Evolutionary conservation across 163 green algal species (phyloP), one percentile per base, ranked within the genome.

Genomic region (Botryococcus braunii): DNA sequence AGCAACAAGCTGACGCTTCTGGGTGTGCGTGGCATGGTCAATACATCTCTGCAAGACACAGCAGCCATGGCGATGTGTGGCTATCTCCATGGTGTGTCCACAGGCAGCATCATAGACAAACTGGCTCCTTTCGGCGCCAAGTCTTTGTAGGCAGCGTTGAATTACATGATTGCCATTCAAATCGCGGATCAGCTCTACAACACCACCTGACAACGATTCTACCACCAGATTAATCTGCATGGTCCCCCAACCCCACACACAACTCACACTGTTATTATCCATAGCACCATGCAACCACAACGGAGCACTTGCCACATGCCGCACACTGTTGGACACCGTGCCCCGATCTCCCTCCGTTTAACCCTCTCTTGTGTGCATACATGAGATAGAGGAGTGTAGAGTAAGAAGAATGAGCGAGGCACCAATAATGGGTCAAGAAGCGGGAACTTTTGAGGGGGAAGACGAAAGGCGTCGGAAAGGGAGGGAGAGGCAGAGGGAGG

Each of bases 1-100:
- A 29, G 78, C 75, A 9, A 97, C 86, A 34, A 99, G 78, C 50
- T 72, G 75, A 8, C 79, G 71, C 76, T 86, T 88, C 80, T 97
- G 90, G 39, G 72, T 48, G 2, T 85, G 79, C 5, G 84, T 90
- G 11, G 94, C 93, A 76, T 92, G 94, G 79, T 99, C 94, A 65
- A 99, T 91, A 85, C 94, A 98, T 73, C 94, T 89, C 86, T 99
- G 94, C 80, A 99, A 79, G 69, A 99, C 94, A 82, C 94, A 99
- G 85, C 94, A 98, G 62, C 94, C 93, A 78, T 99, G 92, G 62
- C 94, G 86, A 82, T 99, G 93, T 40, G 91, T 95, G 38, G 91
- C 89, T 57, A 98, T 91, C 73, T 97, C 89, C 52, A 95, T 85
- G 70, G 87, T 95, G 79, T 96, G 75, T n/a, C 62, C 71, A 0